These are phyloP conservation scores for Tulasnella sp. DNA, from an alignment of 768 basidiomycete genomes.

Conservation along the genomic window DNA sequence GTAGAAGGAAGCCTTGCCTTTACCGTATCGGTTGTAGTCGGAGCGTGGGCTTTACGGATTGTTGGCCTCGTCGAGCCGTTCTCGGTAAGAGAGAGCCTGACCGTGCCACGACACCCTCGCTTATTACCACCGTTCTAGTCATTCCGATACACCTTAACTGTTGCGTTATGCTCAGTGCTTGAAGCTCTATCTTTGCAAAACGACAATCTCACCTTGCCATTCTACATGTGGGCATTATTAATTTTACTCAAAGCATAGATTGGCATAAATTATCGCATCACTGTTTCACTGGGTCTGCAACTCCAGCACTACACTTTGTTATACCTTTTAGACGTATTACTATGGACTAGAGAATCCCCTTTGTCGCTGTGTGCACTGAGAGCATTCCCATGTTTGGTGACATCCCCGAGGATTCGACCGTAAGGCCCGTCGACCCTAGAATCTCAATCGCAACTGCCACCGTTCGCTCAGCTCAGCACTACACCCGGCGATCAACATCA, in stretches of 20 bases:
- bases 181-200: slow-evolving; percentile 95
- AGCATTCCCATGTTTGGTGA: not conserved
- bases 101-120: not conserved
- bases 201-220: slow-evolving; percentile 93
- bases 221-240: slow-evolving; percentile 91
- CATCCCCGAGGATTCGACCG: not conserved
- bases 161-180: slow-evolving; percentile 63
- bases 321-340: not conserved
- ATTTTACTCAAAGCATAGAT: slow-evolving; percentile 49
- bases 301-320: not conserved
- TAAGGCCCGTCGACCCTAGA: not conserved
- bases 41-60: slow-evolving; percentile 66
- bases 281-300: not conserved
- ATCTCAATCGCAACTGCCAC: slow-evolving; percentile 3
- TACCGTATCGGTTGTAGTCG: slow-evolving; percentile 60
- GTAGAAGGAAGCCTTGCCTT: slow-evolving; percentile 89
- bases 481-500: not conserved
- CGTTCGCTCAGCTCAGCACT: not conserved
- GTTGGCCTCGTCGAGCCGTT: slow-evolving; percentile 67
- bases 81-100: slow-evolving; percentile 53
- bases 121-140: slow-evolving; percentile 43
- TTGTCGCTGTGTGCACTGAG: not conserved
- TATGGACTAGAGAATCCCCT: not conserved
- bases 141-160: slow-evolving; percentile 58
- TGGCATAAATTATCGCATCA: slow-evolving; percentile 13